These are phyloP conservation scores for Rhodomyrtus psidioides DNA, from an alignment of 441 rosid species.

Conservation along the genomic window DNA sequence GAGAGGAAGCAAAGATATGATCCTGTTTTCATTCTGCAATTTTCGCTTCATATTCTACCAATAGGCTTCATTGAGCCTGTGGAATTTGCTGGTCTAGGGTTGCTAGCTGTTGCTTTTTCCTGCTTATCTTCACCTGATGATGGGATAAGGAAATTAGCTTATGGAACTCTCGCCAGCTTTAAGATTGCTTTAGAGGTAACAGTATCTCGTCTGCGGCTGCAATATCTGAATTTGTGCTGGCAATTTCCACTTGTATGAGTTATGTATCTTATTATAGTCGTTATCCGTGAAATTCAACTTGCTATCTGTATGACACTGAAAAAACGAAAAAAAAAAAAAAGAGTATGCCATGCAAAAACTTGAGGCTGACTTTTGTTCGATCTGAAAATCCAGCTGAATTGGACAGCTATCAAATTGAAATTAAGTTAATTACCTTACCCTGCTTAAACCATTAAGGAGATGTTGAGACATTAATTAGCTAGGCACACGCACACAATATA, in stretches of 20 bases:
- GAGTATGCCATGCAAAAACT: neutral
- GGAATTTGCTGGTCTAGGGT: slow-evolving; percentile 80
- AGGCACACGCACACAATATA: neutral
- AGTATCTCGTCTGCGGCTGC: neutral
- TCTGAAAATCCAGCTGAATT: neutral
- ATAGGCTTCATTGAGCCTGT: slow-evolving; percentile 65
- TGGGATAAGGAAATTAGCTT: slow-evolving; percentile 77
- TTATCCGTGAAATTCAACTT: neutral
- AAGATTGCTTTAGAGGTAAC: slow-evolving; percentile 71
- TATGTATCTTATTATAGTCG: neutral
- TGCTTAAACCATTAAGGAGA: neutral
- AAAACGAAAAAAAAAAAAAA: neutral
- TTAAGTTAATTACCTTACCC: neutral
- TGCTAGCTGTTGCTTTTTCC: slow-evolving; percentile 81
- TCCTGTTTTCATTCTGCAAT: slow-evolving; percentile 75
- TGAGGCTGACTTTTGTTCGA: neutral
- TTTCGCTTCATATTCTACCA: slow-evolving; percentile 58
- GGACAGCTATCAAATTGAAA: neutral
- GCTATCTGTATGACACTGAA: neutral
- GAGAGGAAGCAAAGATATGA: slow-evolving; percentile 50
- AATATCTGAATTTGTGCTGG: neutral
- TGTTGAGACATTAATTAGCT: neutral
- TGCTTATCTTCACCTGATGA: slow-evolving; percentile 84
- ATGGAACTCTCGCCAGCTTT: slow-evolving; percentile 61
- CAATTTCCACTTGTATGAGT: neutral